These are phyloP conservation scores for Carex pumila DNA, from an alignment of 176 grass and related monocot genomes.

Conservation along the genomic window DNA sequence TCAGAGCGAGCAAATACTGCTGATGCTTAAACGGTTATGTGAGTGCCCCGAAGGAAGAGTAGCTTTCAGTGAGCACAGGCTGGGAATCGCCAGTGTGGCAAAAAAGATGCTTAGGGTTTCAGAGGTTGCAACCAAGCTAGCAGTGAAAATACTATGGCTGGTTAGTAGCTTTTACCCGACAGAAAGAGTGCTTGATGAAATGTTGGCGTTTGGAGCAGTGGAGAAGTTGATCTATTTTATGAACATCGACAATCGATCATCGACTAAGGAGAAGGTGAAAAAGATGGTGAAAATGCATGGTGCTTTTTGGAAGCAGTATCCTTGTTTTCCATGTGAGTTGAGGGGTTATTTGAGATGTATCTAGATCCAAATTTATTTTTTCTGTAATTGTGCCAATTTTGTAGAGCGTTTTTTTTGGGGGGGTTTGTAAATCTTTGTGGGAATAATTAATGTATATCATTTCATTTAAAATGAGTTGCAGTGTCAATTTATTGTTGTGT, in stretches of 20 bases:
- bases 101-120: conserved; percentile 69
- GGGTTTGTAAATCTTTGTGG: background rate
- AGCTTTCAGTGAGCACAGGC: conserved; percentile 58
- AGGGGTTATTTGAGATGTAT: conserved; percentile 40
- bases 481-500: background rate
- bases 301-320: conserved; percentile 54
- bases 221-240: conserved; percentile 50
- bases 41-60: conserved; percentile 56
- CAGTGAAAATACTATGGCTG: conserved; percentile 70
- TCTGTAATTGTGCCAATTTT: background rate
- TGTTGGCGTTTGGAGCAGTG: conserved; percentile 37
- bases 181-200: conserved; percentile 57
- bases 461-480: background rate
- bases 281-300: conserved; percentile 54
- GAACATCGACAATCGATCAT: conserved; percentile 38
- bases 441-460: background rate
- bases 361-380: background rate
- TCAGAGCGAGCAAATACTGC: conserved; percentile 51
- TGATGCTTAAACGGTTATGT: conserved; percentile 70
- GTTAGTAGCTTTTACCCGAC: conserved; percentile 35
- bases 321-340: conserved; percentile 60
- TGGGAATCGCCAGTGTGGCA: conserved; percentile 47
- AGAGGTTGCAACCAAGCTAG: conserved; percentile 56
- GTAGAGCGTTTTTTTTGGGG: background rate
- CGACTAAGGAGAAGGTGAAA: conserved; percentile 56